Evolutionary conservation across 768 basidiomycete genomes (phyloP).

Genomic region (Suillus subluteus): DNA sequence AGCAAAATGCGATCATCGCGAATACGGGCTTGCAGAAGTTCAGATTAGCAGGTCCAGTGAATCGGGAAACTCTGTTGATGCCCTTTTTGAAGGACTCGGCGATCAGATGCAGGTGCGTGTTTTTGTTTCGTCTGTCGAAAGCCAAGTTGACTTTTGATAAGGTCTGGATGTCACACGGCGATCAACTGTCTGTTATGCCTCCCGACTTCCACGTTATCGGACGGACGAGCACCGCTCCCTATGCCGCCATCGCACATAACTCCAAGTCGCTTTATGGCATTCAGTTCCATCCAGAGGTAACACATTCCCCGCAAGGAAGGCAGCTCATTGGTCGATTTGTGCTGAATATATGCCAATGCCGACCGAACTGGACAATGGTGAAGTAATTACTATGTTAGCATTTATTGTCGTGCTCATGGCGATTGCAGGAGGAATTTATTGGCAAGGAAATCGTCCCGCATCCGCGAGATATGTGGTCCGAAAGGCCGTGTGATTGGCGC

Average conservation of each 20-base stretch:
- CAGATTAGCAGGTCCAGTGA: slow-evolving; percentile 67
- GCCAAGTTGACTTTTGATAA: slow-evolving; percentile 33
- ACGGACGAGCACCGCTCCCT: slow-evolving; percentile 84
- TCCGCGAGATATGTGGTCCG: slow-evolving; percentile 91
- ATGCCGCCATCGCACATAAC: slow-evolving; percentile 90
- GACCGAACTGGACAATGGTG: slow-evolving; percentile 93
- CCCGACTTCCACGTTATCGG: slow-evolving; percentile 88
- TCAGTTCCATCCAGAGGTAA: slow-evolving; percentile 99
- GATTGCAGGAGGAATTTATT: slow-evolving; percentile 88
- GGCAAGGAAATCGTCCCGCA: slow-evolving; percentile 94
- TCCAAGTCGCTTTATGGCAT: slow-evolving; percentile 91
- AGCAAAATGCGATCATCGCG: slow-evolving; percentile 84
- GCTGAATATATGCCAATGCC: slow-evolving; percentile 81
- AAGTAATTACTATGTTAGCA: slow-evolving; percentile 16
- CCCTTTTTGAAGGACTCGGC: slow-evolving; percentile 86
- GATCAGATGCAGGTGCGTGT: slow-evolving; percentile 79
- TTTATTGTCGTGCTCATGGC: slow-evolving; percentile 11
- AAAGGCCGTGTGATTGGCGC: slow-evolving; percentile 98
- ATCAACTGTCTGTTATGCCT: slow-evolving; percentile 85
- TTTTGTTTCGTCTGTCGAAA: not conserved
- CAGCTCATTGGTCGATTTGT: slow-evolving; percentile 89
- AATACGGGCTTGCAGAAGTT: slow-evolving; percentile 92
- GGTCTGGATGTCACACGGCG: slow-evolving; percentile 99
- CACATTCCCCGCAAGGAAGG: slow-evolving; percentile 88
- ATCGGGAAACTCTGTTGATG: slow-evolving; percentile 55